Evolutionary conservation across 805 yeast species (phyloP), one percentile per base, ranked within the genome.

Genomic region (Metschnikowia cerradonensis): DNA sequence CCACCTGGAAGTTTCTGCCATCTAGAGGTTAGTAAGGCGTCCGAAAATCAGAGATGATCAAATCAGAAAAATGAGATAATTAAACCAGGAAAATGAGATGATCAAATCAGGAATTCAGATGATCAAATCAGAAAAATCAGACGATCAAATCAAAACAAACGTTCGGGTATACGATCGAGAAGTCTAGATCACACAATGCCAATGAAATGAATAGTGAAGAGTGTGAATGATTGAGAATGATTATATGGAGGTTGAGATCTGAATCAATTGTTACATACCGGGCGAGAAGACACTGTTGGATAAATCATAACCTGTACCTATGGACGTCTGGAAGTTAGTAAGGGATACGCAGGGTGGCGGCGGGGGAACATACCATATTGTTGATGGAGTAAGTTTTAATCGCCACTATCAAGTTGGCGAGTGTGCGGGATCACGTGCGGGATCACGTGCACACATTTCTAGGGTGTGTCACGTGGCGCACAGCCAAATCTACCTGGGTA

Each of bases 281-380:
- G 92, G 92, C 50, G 90, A 83, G 74, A 94, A 94, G 55, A 92
- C 97, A 73, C 96, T 86, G 76, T 94, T 94, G 33, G 97, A 90
- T 65, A 94, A 84, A 78, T 94, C 99, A 82, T 94, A 94, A 17
- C 99, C 99, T 30, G 99, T 94, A 61, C 99, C 99, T 61, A 94
- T 91, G 43, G 99, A 94, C 37, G 98, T 59, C 61, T 58, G 45
- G 37, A 23, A 20, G 55, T 56, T 52, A 48, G 55, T 47, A 44
- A 4, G 45, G 36, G 45, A 6, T 17, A 40, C 22, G 31, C 3
- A 20, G 14, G 15, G 19, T 6, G 13, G 17, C 4, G 7, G 6
- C n/a, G 15, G 44, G 11, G 6, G 41, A 11, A 53, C 56, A 37
- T 53, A 53, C 56, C 56, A 53, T 42, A 22, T 51, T 45, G 40